phyloP scores from a whole-genome alignment of 441 rosid species.

The Adansonia rubrostipa region DNA sequence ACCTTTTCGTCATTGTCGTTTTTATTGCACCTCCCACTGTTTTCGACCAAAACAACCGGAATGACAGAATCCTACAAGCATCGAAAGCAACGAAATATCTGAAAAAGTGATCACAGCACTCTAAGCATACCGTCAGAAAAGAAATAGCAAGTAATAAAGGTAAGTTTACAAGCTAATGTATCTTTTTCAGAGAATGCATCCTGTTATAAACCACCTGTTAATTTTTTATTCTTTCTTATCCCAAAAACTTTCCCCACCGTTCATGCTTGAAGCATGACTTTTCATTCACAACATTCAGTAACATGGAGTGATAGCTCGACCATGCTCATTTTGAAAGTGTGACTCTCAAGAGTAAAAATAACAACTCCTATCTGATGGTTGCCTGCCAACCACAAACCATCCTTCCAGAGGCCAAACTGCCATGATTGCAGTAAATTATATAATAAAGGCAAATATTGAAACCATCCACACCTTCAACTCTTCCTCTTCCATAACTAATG shows the following conservation, averaged over 20 bases:
- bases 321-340: not conserved
- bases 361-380: not conserved
- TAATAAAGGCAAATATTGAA: not conserved
- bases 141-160: not conserved
- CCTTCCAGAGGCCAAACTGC: not conserved
- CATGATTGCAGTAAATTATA: not conserved
- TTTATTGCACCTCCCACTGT: slow-evolving; percentile 95
- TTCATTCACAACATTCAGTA: not conserved
- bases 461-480: not conserved
- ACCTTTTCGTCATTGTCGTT: slow-evolving; percentile 91
- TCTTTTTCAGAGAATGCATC: not conserved
- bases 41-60: slow-evolving; percentile 83
- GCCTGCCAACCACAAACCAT: not conserved
- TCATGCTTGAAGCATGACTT: not conserved
- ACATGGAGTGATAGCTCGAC: not conserved
- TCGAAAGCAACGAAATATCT: slow-evolving; percentile 19
- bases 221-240: not conserved
- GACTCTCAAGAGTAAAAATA: not conserved
- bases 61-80: slow-evolving; percentile 58
- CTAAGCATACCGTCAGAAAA: not conserved
- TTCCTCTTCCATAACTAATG: not conserved
- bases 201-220: not conserved
- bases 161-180: not conserved
- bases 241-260: not conserved
- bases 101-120: slow-evolving; percentile 16